phyloP scores from a whole-genome alignment of 2,329 filamentous ascomycete genomes.

The Fusarium sp. region DNA sequence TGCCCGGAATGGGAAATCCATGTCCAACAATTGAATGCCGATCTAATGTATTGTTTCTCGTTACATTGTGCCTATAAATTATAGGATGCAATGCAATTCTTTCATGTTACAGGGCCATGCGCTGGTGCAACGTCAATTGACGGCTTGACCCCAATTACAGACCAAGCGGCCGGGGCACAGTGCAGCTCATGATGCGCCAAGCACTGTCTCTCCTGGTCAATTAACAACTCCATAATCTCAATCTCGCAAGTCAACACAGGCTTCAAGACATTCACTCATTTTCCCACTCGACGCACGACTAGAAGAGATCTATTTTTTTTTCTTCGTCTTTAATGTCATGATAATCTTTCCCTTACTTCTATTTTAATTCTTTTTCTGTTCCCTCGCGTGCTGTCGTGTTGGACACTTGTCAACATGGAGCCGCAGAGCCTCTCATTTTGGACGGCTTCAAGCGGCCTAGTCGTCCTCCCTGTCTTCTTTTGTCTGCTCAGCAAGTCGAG shows the following conservation, averaged over 20 bases:
- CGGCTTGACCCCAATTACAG: neutral
- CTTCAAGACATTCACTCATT: conserved; percentile 3
- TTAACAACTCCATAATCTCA: conserved; percentile 25
- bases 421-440: conserved; percentile 22
- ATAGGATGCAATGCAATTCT: neutral
- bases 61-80: neutral
- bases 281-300: neutral
- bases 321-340: neutral
- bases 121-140: neutral
- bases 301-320: neutral
- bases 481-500: conserved; percentile 12
- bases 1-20: neutral
- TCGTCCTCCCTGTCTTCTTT: conserved; percentile 21
- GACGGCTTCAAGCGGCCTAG: conserved; percentile 19
- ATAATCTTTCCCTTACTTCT: neutral
- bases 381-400: neutral
- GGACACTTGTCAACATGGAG: conserved; percentile 45
- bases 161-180: conserved; percentile 20
- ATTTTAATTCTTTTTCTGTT: neutral
- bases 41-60: neutral
- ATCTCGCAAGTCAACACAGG: conserved; percentile 8
- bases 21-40: neutral
- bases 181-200: conserved; percentile 6
- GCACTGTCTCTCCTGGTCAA: conserved; percentile 25
- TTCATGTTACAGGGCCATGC: neutral